Evolutionary conservation across 345 rosid species (phyloP).

Genomic region (Gossypium australe): DNA sequence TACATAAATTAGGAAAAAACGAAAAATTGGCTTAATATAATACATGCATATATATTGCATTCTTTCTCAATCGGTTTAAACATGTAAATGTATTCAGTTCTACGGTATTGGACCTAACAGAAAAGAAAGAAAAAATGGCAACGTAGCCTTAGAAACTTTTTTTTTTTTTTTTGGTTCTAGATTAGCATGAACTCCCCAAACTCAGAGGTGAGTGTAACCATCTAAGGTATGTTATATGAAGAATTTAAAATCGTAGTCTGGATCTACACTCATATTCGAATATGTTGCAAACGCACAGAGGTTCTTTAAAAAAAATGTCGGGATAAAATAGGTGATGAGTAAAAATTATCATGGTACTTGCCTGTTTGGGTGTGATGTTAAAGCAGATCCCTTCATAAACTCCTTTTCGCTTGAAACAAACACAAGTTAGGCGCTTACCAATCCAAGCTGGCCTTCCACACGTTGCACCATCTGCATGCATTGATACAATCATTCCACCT

Average conservation of each 20-base stretch:
- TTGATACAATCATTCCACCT: background rate
- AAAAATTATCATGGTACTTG: slow-evolving; percentile 22
- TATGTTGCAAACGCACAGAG: too few species aligned
- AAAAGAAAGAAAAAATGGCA: background rate
- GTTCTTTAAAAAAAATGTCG: too few species aligned
- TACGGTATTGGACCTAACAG: background rate
- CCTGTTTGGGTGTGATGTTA: slow-evolving; percentile 85
- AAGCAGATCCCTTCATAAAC: slow-evolving; percentile 58
- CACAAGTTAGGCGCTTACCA: slow-evolving; percentile 83
- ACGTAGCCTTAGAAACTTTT: background rate
- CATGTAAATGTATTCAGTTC: background rate
- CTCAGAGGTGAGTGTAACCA: background rate
- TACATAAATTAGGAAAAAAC: background rate
- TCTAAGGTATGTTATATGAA: too few species aligned
- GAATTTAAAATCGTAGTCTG: too few species aligned
- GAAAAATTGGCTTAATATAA: background rate
- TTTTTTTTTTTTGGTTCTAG: too few species aligned
- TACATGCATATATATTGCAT: background rate
- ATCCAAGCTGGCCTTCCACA: slow-evolving; percentile 57
- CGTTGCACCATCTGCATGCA: slow-evolving; percentile 42
- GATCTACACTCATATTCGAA: too few species aligned
- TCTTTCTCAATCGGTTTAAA: background rate
- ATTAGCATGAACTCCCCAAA: background rate
- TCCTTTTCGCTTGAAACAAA: slow-evolving; percentile 83
- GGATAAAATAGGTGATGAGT: too few species aligned